Evolutionary conservation across 1,284 basidiomycete species (phyloP).

Genomic region (Pulveroboletus sp.): DNA sequence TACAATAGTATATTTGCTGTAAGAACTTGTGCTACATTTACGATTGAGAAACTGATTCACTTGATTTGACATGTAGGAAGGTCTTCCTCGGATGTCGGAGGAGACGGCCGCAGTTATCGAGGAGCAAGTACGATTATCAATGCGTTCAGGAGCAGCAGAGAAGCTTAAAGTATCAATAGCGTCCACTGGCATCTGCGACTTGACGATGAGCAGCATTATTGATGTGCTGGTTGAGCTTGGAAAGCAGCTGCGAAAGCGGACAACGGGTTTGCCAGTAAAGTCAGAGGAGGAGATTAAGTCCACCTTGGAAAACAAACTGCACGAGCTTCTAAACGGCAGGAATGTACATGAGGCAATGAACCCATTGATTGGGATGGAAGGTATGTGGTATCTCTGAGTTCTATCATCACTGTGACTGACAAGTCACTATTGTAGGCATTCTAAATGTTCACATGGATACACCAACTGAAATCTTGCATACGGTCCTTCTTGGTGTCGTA

Average conservation of each 20-base stretch:
- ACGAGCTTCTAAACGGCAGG: neutral
- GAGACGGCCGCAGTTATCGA: neutral
- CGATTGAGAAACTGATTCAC: no score
- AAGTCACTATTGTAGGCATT: neutral
- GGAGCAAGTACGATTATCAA: neutral
- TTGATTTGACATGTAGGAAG: no score
- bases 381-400: neutral
- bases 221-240: neutral
- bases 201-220: neutral
- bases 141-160: neutral
- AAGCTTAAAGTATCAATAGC: neutral
- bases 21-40: no score
- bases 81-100: neutral
- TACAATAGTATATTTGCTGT: slow-evolving; percentile 16
- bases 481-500: slow-evolving; percentile 34
- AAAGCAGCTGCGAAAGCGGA: neutral
- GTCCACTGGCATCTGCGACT: neutral
- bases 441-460: slow-evolving; percentile 27
- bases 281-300: neutral
- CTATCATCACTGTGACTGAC: neutral
- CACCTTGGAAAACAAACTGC: neutral
- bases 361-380: neutral
- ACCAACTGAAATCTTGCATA: slow-evolving; percentile 37
- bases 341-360: neutral
- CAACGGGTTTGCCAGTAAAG: neutral